phyloP scores from a whole-genome alignment of 768 basidiomycete genomes.

The Boletus subparvulus region DNA sequence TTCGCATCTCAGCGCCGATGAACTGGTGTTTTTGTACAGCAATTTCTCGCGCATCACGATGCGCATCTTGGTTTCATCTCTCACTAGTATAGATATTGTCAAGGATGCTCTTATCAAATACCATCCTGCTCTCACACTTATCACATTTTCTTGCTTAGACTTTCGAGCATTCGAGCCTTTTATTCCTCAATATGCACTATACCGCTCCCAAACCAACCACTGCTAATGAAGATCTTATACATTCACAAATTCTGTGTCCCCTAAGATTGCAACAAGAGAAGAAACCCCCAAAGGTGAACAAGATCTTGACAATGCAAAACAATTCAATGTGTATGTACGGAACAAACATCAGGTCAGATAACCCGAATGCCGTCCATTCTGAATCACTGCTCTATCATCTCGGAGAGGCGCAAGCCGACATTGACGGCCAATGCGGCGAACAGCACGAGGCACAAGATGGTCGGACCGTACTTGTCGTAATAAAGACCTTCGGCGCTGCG shows the following conservation, averaged over 20 bases:
- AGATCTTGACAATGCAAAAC: background rate
- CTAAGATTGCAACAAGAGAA: background rate
- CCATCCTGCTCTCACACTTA: constrained; percentile 10
- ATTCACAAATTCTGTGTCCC: background rate
- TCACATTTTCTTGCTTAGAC: constrained; percentile 15
- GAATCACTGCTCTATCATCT: constrained; percentile 39
- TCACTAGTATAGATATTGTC: constrained; percentile 25
- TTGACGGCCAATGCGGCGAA: constrained; percentile 72
- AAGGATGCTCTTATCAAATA: constrained; percentile 10
- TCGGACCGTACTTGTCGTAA: constrained; percentile 88
- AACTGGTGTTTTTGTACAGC: constrained; percentile 11
- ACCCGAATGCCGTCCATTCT: background rate
- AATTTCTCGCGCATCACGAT: constrained; percentile 9
- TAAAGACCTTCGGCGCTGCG: constrained; percentile 79
- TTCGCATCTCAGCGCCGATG: constrained; percentile 8
- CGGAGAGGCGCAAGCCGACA: constrained; percentile 62
- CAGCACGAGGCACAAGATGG: constrained; percentile 66
- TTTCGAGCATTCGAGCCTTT: constrained; percentile 21
- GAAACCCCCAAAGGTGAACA: background rate
- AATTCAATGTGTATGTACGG: background rate
- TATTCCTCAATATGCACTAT: constrained; percentile 28
- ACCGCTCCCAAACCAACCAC: constrained; percentile 19
- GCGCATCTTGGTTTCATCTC: constrained; percentile 21
- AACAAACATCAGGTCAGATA: background rate
- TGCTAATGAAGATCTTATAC: constrained; percentile 24